phyloP scores from a whole-genome alignment of 2,329 filamentous ascomycete species.

The Clarireedia sp. region DNA sequence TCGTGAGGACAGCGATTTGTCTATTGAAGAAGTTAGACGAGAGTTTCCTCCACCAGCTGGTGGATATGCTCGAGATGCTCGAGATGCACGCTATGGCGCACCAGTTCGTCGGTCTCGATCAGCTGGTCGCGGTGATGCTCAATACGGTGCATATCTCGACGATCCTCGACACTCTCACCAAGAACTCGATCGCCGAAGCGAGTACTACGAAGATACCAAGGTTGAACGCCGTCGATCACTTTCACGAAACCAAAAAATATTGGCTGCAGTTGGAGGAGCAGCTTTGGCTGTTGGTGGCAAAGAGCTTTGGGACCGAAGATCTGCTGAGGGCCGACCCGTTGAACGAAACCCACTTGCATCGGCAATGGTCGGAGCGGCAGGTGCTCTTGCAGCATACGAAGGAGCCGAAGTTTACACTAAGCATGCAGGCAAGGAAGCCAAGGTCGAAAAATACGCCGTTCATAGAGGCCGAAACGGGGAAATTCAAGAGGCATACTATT shows the following conservation, averaged over 20 bases:
- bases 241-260: slow-evolving; percentile 57
- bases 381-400: slow-evolving; percentile 55
- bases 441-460: slow-evolving; percentile 45
- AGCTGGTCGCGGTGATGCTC: slow-evolving; percentile 46
- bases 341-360: slow-evolving; percentile 52
- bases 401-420: slow-evolving; percentile 58
- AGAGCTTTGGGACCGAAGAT: slow-evolving; percentile 56
- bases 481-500: slow-evolving; percentile 45
- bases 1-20: slow-evolving; percentile 66
- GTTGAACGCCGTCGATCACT: slow-evolving; percentile 51
- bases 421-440: slow-evolving; percentile 32
- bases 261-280: slow-evolving; percentile 57
- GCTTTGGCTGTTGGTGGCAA: slow-evolving; percentile 58
- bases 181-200: slow-evolving; percentile 38
- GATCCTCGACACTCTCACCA: slow-evolving; percentile 39
- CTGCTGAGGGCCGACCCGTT: slow-evolving; percentile 40
- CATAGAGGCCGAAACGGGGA: slow-evolving; percentile 48
- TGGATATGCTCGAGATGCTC: slow-evolving; percentile 18
- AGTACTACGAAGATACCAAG: slow-evolving; percentile 40
- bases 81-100: slow-evolving; percentile 28
- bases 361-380: slow-evolving; percentile 54
- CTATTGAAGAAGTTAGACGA: slow-evolving; percentile 73
- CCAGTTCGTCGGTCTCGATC: slow-evolving; percentile 53
- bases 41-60: slow-evolving; percentile 63
- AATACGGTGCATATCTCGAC: slow-evolving; percentile 51